Conservation (phyloP, 2,329 filamentous ascomycete species). For the Metarhizium sp. region DNA sequence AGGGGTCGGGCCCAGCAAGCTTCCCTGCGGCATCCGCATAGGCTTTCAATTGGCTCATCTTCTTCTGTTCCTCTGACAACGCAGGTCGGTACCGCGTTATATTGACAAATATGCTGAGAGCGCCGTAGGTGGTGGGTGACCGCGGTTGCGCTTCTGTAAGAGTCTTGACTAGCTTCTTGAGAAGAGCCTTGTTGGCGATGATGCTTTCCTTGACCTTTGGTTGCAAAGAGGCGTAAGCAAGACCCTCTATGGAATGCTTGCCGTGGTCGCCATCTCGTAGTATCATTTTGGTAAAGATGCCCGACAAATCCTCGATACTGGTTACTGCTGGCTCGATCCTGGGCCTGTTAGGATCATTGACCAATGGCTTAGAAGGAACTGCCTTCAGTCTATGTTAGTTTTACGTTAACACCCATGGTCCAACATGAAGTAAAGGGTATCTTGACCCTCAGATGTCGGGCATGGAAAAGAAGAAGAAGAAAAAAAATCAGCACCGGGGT, state of each 20-base stretch:
- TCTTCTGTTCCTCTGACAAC: slow-evolving; percentile 83
- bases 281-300: slow-evolving; percentile 58
- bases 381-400: slow-evolving; percentile 46
- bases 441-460: slow-evolving; percentile 9
- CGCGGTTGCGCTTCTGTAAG: slow-evolving; percentile 50
- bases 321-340: slow-evolving; percentile 45
- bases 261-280: slow-evolving; percentile 46
- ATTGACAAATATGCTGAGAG: slow-evolving; percentile 76
- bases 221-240: slow-evolving; percentile 85
- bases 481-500: background rate
- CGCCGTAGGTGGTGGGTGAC: slow-evolving; percentile 72
- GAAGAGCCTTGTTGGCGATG: slow-evolving; percentile 55
- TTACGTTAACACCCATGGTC: slow-evolving; percentile 22
- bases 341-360: slow-evolving; percentile 28
- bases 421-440: background rate
- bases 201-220: slow-evolving; percentile 78
- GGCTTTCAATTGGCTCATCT: slow-evolving; percentile 83
- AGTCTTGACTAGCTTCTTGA: slow-evolving; percentile 59
- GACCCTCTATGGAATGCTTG: slow-evolving; percentile 71
- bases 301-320: slow-evolving; percentile 56
- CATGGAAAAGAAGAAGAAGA: background rate
- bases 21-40: slow-evolving; percentile 81
- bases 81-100: slow-evolving; percentile 71
- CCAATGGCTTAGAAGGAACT: slow-evolving; percentile 35
- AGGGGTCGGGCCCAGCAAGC: slow-evolving; percentile 48